These are phyloP conservation scores for Apostasia ramifera DNA, from an alignment of 106 monocot species.

Conservation along the genomic window DNA sequence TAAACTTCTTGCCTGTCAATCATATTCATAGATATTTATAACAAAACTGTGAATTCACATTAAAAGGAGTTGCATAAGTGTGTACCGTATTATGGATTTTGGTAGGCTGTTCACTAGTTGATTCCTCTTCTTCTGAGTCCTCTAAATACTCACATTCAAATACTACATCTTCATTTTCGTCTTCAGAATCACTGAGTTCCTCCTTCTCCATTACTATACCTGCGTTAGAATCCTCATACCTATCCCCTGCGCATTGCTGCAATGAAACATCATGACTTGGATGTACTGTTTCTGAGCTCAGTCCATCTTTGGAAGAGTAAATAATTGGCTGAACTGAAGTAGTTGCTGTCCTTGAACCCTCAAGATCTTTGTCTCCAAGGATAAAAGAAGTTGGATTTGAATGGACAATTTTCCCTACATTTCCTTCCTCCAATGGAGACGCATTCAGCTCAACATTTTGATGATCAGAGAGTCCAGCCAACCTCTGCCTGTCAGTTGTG, in stretches of 20 bases:
- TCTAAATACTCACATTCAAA: slow-evolving; percentile 95
- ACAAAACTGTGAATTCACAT: background rate
- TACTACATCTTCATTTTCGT: slow-evolving; percentile 67
- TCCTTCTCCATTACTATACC: slow-evolving; percentile 97
- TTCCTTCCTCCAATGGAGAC: slow-evolving; percentile 3
- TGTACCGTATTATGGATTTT: slow-evolving; percentile 39
- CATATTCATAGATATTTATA: background rate
- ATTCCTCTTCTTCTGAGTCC: slow-evolving; percentile 79
- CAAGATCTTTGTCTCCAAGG: slow-evolving; percentile 9
- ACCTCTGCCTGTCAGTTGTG: slow-evolving; percentile 16
- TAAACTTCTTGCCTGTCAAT: background rate
- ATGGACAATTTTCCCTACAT: slow-evolving; percentile 7
- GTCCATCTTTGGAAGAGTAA: slow-evolving; percentile 7
- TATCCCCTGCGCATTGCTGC: slow-evolving; percentile 9
- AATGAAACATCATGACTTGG: slow-evolving; percentile 10
- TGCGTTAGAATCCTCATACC: slow-evolving; percentile 36
- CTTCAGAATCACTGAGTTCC: slow-evolving; percentile 96
- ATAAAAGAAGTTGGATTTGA: background rate
- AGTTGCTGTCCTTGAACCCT: slow-evolving; percentile 6
- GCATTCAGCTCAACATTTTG: slow-evolving; percentile 9
- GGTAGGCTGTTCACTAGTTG: slow-evolving; percentile 7
- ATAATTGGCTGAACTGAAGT: slow-evolving; percentile 2
- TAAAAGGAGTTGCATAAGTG: background rate
- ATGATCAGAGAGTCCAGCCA: background rate
- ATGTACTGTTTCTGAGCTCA: background rate